Evolutionary conservation across 2,329 filamentous ascomycete species (phyloP), one percentile per base, ranked within the genome.

Genomic region (Apiospora kogelbergensis): DNA sequence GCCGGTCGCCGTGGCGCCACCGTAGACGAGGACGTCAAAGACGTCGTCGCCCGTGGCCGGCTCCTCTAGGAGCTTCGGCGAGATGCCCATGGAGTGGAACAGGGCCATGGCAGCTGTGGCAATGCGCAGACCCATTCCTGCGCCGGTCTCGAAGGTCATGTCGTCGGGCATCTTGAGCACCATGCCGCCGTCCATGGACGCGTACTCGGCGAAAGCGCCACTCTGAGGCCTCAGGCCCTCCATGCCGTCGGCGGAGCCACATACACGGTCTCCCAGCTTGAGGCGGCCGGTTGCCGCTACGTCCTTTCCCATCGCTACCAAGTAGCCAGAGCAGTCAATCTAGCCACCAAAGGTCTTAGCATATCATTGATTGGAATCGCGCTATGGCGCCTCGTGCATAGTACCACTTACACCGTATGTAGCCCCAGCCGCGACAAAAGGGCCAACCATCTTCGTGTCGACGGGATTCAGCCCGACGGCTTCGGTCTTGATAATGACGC

Each of bases 181-280:
- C 46, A 65, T 37, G 46, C 45, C 68, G 20, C n/a, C 63, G 15
- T 44, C 57, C 11, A 63, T 24, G 24, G n/a, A 20, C 11, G 65
- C 69, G 41, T 67, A 67, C 48, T 70, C 67, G 17, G 37, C 69
- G 42, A 70, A 70, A 5, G 67, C 63, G 7, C 69, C 69, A 24
- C 37, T 40, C 22, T 37, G 30, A 13, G 67, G 67, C 15, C 44
- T n/a, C 15, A 68, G 24, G 33, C 45, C 30, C 5, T 68, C 44
- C 67, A 65, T 65, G 46, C 60, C 60, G 44, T 53, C 67, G n/a
- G 60, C 60, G 42, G 30, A 48, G 60, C 67, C 40, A 45, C 67
- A 67, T 17, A 76, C 74, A 10, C 73, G 71, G 57, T 73, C 76
- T 41, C 74, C 75, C 40, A 72, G 57, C 40, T 65, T 73, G 70